Conservation (phyloP, 352 stramenopile species). For the Globisporangium solare region DNA sequence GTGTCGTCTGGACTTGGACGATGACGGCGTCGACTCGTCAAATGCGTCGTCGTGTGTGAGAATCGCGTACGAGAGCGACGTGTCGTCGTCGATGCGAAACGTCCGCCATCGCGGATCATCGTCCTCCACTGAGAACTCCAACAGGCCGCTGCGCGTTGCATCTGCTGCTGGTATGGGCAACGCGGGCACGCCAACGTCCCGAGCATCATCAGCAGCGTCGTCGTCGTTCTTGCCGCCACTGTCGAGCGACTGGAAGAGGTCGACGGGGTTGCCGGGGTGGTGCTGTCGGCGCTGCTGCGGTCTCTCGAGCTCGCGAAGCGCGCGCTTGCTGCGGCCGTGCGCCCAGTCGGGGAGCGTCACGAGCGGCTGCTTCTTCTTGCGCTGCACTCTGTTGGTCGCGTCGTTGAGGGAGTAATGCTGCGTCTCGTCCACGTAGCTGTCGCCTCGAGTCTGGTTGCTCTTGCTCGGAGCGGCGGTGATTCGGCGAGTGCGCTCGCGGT, state of each 20-base stretch:
- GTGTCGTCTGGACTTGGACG: neutral
- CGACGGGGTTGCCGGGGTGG: neutral
- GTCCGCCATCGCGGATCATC: constrained; percentile 38
- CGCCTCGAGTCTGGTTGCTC: constrained; percentile 1
- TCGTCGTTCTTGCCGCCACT: neutral
- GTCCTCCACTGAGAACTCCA: constrained; percentile 27
- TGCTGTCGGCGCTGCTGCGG: constrained; percentile 17
- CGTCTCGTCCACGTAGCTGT: constrained; percentile 2
- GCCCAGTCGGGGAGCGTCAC: constrained; percentile 53
- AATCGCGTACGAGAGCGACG: constrained; percentile 42
- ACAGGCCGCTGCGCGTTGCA: constrained; percentile 7
- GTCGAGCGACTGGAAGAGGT: neutral
- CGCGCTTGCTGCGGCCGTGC: constrained; percentile 59
- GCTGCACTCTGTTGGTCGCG: neutral
- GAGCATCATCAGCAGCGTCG: neutral
- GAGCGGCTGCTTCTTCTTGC: constrained; percentile 21
- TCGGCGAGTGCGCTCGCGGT: constrained; percentile 2
- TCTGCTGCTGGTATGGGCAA: constrained; percentile 6
- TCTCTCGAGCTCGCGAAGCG: constrained; percentile 49
- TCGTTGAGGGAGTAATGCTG: constrained; percentile 7
- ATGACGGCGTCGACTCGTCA: neutral
- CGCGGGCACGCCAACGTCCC: neutral
- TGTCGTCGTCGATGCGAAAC: constrained; percentile 42
- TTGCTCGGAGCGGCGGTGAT: neutral
- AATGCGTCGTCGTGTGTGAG: constrained; percentile 31